Base-by-base conservation (phyloP, 768 basidiomycete species). In the Pisolithus sp. region DNA sequence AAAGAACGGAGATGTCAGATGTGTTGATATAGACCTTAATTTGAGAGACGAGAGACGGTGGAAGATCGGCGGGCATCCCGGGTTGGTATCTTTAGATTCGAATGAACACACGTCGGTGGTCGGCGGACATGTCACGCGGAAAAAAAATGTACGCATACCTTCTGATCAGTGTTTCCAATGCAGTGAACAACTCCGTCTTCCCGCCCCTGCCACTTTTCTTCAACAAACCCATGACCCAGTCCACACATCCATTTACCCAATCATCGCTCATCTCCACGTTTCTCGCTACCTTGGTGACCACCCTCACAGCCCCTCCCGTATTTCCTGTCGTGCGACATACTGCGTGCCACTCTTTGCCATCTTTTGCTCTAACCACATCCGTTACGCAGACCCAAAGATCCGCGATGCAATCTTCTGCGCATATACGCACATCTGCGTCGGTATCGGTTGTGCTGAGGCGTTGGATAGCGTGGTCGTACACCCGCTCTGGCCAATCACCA, bases 361-460 rank as follows among this genome's bases (percentile, higher is more conserved):
- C 79, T 64, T 85, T 86, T 2, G 69, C 64, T 57, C 68, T 76
- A 34, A 89, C 75, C 13, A 82, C 68, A 44, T 93, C 89, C 1
- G 87, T 84, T 1, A 93, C 91, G 57, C 83, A 85, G 47, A 91
- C 78, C 84, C 96, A 91, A 8, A 98, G 71, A 63, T 93, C 86
- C 1, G 86, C 93, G 41, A 95, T 77, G 46, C 82, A 82, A 30
- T 86, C 83, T 59, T 97, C 86, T 0, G 93, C 93, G 56, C 79
- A 82, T 23, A 78, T 76, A 36, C 93, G 81, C 20, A 98, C 91
- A 56, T 96, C 94, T 4, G 88, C 83, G 65, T 98, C 95, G 1
- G 94, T 94, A 57, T 94, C 89, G 54, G 88, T 82, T 43, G 79
- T 85, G 46, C 73, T 78, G 36, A 99, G 70, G 48, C 91, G 77